A percentile compares a stretch with the other conserved stretches of the same genome.
Evolutionary conservation across 495 filamentous ascomycete species (phyloP).

Genomic region (Massariosphaeria phaeospora): DNA sequence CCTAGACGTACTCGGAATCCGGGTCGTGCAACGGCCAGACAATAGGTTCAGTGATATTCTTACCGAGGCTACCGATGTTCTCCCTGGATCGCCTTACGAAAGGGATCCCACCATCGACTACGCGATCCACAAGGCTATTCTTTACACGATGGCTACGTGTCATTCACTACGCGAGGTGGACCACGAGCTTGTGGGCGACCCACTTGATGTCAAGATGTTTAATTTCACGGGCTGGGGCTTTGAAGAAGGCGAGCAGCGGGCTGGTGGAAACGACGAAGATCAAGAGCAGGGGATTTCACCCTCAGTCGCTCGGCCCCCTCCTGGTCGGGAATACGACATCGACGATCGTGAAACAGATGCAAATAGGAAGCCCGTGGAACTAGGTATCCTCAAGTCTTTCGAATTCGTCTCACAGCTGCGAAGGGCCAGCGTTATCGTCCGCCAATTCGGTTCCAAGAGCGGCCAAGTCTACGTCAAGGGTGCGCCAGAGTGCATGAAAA

Average conservation of each 20-base stretch:
- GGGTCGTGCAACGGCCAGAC: conserved; percentile 60
- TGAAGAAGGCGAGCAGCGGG: conserved; percentile 70
- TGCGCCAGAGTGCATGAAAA: conserved; percentile 90
- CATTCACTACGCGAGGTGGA: conserved; percentile 87
- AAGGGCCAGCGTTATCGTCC: conserved; percentile 85
- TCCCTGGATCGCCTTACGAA: conserved; percentile 52
- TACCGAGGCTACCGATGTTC: conserved; percentile 50
- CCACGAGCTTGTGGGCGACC: conserved; percentile 84
- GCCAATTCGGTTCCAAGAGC: conserved; percentile 72
- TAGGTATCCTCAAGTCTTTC: conserved; percentile 81
- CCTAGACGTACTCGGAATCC: conserved; percentile 85
- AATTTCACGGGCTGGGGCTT: conserved; percentile 93
- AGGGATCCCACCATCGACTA: conserved; percentile 54
- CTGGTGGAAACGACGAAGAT: conserved; percentile 55
- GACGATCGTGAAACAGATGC: conserved; percentile 41
- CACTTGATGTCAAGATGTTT: conserved; percentile 98
- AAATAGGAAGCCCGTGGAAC: conserved; percentile 56
- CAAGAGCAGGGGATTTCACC: conserved; percentile 65
- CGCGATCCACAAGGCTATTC: conserved; percentile 60
- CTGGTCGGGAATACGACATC: conserved; percentile 52
- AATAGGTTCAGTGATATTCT: conserved; percentile 61
- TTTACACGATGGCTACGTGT: conserved; percentile 96
- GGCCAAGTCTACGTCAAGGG: conserved; percentile 92
- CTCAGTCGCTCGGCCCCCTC: conserved; percentile 78
- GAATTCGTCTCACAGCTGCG: conserved; percentile 97